Percentiles rank a stretch among this genome's conserved stretches.
These are phyloP conservation scores for Chamaecyparis obtusa DNA, from an alignment of 75 land plant genomes.

Conservation along the genomic window DNA sequence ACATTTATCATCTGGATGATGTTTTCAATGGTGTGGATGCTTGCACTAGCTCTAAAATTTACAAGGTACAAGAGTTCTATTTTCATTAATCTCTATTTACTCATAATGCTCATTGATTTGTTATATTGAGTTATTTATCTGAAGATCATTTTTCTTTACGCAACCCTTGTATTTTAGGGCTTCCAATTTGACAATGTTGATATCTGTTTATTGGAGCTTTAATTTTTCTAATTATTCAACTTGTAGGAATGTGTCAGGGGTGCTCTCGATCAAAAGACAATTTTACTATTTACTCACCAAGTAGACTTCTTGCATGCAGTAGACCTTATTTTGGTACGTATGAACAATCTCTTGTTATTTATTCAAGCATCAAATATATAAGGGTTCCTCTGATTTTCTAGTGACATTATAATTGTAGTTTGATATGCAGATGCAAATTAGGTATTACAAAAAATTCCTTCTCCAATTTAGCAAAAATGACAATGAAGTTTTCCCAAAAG, in stretches of 20 bases:
- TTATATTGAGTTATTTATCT: neutral
- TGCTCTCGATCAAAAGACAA: slow-evolving; percentile 64
- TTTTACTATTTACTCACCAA: slow-evolving; percentile 92
- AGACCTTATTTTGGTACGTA: slow-evolving; percentile 77
- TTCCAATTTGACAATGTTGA: neutral
- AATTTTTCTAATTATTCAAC: neutral
- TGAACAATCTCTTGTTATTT: neutral
- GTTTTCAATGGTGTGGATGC: slow-evolving; percentile 98
- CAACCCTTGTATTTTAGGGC: neutral
- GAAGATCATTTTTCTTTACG: neutral
- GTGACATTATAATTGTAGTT: neutral
- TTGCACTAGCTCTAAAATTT: slow-evolving; percentile 87
- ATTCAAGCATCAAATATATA: neutral
- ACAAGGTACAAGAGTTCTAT: slow-evolving; percentile 51
- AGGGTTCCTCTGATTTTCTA: neutral
- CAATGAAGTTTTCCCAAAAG: neutral
- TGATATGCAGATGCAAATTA: neutral
- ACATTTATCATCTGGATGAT: slow-evolving; percentile 91
- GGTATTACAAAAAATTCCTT: neutral
- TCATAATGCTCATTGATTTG: slow-evolving; percentile 1
- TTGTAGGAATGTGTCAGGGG: slow-evolving; percentile 90
- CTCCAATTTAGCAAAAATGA: neutral
- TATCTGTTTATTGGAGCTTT: neutral
- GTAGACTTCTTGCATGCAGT: slow-evolving; percentile 92
- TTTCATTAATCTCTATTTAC: neutral